Evolutionary conservation across 768 basidiomycete species (phyloP).

Genomic region (Cyathus striatus): DNA sequence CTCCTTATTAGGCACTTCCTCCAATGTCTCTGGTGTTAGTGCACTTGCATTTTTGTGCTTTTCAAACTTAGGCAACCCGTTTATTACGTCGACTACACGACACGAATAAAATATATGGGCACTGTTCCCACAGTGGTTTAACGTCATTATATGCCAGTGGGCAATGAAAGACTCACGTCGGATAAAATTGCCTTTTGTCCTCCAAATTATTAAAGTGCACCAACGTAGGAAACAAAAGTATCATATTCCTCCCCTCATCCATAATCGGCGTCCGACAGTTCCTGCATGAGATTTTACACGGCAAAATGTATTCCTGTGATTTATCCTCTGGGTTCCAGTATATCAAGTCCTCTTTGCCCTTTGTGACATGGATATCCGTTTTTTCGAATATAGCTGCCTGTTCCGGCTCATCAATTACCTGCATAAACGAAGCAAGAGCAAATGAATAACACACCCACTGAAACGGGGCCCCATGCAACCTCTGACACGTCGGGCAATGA

Average conservation of each 20-base stretch:
- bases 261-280: constrained; percentile 8
- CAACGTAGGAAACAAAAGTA: constrained; percentile 7
- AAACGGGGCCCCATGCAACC: constrained; percentile 8
- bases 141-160: too few relatives aligned
- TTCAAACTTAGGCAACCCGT: constrained; percentile 6
- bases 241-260: constrained; percentile 9
- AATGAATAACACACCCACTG: constrained; percentile 7
- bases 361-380: constrained; percentile 4
- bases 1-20: background rate
- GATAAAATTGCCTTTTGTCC: constrained; percentile 5
- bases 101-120: constrained; percentile 8
- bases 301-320: constrained; percentile 2
- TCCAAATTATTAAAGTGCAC: constrained; percentile 2
- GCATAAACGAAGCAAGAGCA: background rate
- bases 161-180: constrained; percentile 2
- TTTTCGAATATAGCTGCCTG: constrained; percentile 9
- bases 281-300: constrained; percentile 8
- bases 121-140: background rate
- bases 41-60: constrained; percentile 4
- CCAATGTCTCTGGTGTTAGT: constrained; percentile 1
- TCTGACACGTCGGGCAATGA: constrained; percentile 7
- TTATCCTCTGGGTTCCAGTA: constrained; percentile 4
- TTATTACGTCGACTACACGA: constrained; percentile 6
- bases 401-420: background rate
- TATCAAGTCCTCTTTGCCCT: constrained; percentile 4